Conservation (phyloP, 805 yeast genomes). For the Isabelozyma heimii region DNA sequence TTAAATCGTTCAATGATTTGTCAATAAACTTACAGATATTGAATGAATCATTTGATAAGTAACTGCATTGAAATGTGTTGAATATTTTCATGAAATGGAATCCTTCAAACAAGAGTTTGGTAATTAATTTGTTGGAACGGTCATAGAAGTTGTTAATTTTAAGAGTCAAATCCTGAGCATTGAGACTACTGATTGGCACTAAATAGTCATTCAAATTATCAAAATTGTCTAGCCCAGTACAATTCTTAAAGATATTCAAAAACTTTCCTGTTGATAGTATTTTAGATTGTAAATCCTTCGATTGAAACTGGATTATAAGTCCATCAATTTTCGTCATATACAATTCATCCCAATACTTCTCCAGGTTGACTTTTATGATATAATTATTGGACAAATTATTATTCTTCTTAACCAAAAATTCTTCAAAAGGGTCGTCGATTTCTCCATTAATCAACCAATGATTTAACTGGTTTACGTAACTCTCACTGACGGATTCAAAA, state of each 20-base stretch:
- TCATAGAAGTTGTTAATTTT: constrained; percentile 60
- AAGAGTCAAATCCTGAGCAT: constrained; percentile 47
- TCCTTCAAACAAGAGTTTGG: constrained; percentile 58
- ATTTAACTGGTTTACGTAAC: constrained; percentile 67
- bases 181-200: constrained; percentile 25
- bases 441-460: constrained; percentile 78
- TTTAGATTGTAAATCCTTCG: constrained; percentile 54
- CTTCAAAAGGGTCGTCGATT: constrained; percentile 76
- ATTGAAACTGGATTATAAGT: constrained; percentile 60
- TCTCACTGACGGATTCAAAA: constrained; percentile 56
- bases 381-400: constrained; percentile 12
- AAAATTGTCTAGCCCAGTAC: constrained; percentile 47
- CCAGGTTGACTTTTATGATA: constrained; percentile 40
- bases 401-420: constrained; percentile 66
- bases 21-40: constrained; percentile 53
- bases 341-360: constrained; percentile 71
- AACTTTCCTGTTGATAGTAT: constrained; percentile 82
- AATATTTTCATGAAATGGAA: constrained; percentile 52
- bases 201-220: constrained; percentile 23
- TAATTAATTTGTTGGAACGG: constrained; percentile 62
- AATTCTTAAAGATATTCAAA: constrained; percentile 65
- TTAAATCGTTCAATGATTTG: constrained; percentile 50
- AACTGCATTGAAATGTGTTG: constrained; percentile 51
- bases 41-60: constrained; percentile 52
- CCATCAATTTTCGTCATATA: constrained; percentile 76